Evolutionary conservation across 305 asterid species (phyloP).

Genomic region (Solanum aculeatissimum): DNA sequence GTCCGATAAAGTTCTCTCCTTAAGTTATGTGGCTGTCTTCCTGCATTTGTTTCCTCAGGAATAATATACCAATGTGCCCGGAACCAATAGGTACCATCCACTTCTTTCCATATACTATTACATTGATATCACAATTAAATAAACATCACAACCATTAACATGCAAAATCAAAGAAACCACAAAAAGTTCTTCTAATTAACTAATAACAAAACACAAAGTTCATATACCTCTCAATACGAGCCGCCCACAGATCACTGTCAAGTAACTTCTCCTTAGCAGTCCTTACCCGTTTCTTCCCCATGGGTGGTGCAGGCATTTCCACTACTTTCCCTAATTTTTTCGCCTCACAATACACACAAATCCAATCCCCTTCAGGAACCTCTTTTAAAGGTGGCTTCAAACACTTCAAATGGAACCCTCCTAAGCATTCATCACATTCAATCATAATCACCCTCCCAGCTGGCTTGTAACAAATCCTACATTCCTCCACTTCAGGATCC

Average conservation of each 20-base stretch:
- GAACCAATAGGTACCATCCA: constrained; percentile 74
- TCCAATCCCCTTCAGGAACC: constrained; percentile 96
- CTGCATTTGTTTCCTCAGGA: constrained; percentile 85
- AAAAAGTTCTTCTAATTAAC: background rate
- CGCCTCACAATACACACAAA: constrained; percentile 56
- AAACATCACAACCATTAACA: background rate
- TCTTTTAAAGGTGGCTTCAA: constrained; percentile 64
- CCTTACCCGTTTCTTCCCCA: constrained; percentile 65
- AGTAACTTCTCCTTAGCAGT: constrained; percentile 84
- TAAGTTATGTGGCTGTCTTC: constrained; percentile 91
- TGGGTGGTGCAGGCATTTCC: constrained; percentile 48
- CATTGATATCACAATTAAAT: background rate
- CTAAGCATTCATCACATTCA: constrained; percentile 93
- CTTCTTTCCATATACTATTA: constrained; percentile 84
- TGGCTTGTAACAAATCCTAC: constrained; percentile 68
- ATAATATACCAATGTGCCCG: constrained; percentile 74
- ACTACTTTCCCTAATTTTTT: constrained; percentile 39
- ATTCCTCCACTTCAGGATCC: constrained; percentile 79
- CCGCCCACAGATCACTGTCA: constrained; percentile 92
- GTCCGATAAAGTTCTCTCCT: constrained; percentile 83
- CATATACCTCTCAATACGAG: constrained; percentile 56
- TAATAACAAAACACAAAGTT: background rate
- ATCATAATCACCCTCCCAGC: constrained; percentile 60
- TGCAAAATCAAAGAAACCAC: background rate
- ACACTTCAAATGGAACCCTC: constrained; percentile 89